Evolutionary conservation across 768 basidiomycete species (phyloP).

Genomic region (Leccinum broughii): DNA sequence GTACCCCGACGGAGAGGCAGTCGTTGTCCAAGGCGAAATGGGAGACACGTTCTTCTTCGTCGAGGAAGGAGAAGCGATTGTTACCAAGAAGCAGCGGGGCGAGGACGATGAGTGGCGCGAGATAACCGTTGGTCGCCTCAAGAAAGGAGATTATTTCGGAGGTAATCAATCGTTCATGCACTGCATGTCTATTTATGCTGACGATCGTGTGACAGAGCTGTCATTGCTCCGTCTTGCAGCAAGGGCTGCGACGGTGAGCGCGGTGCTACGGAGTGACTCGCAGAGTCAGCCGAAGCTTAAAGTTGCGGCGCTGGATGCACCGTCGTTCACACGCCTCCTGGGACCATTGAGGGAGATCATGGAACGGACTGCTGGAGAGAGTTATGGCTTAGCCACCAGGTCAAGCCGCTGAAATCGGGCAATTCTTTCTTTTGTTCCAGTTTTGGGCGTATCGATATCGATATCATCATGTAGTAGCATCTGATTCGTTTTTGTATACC

Average conservation of each 20-base stretch:
- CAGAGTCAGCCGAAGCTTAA: constrained; percentile 67
- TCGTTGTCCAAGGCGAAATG: constrained; percentile 91
- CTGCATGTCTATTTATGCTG: neutral
- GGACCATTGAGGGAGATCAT: constrained; percentile 92
- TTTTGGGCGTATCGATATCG: constrained; percentile 4
- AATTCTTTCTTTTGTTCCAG: neutral
- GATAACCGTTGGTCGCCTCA: constrained; percentile 71
- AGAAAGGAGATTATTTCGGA: constrained; percentile 97
- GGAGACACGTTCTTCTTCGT: constrained; percentile 98
- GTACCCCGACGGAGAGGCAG: constrained; percentile 80
- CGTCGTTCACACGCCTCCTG: constrained; percentile 90
- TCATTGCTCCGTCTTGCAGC: constrained; percentile 87
- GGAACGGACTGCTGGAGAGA: constrained; percentile 85
- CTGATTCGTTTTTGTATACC: constrained; percentile 6
- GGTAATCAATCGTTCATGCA: constrained; percentile 46
- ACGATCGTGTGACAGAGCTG: constrained; percentile 59
- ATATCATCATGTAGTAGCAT: constrained; percentile 12
- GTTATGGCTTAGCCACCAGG: constrained; percentile 47
- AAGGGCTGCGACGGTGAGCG: constrained; percentile 96
- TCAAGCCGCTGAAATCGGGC: constrained; percentile 33
- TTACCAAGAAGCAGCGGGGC: constrained; percentile 68
- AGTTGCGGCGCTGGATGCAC: constrained; percentile 90
- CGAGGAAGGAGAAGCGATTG: constrained; percentile 89
- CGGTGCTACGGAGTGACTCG: constrained; percentile 45
- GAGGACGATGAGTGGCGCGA: constrained; percentile 62